Evolutionary conservation across 768 basidiomycete genomes (phyloP).

Genomic region (Pisolithus tinctorius): DNA sequence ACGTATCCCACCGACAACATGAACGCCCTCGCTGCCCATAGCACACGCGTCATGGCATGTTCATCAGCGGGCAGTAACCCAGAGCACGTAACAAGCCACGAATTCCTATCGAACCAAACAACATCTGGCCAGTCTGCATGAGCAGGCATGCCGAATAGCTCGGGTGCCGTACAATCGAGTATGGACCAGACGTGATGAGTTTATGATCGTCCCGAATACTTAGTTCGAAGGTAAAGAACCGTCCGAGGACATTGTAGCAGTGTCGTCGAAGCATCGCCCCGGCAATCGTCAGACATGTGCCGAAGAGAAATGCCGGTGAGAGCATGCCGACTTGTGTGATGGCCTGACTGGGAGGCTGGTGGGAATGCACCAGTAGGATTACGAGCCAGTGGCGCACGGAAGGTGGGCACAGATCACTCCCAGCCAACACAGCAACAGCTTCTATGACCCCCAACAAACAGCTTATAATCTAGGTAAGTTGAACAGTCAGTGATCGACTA

Average conservation of each 20-base stretch:
- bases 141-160: conserved; percentile 14
- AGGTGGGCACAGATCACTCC: background rate
- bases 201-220: conserved; percentile 10
- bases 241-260: conserved; percentile 12
- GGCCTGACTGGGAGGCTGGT: background rate
- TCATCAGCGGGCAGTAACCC: background rate
- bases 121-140: background rate
- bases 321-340: background rate
- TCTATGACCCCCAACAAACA: no score
- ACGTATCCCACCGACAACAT: background rate
- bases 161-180: conserved; percentile 18
- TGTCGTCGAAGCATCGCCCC: conserved; percentile 8
- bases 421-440: no score
- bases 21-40: background rate
- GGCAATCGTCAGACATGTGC: conserved; percentile 1
- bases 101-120: background rate
- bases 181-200: conserved; percentile 13
- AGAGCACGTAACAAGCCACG: background rate
- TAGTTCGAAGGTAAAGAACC: conserved; percentile 13
- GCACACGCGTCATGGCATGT: background rate
- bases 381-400: background rate
- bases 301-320: conserved; percentile 10
- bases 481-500: no score
- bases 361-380: background rate
- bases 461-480: no score